These are phyloP conservation scores for Triangularia verruculosa DNA, from an alignment of 2,329 filamentous ascomycete genomes.

Conservation along the genomic window DNA sequence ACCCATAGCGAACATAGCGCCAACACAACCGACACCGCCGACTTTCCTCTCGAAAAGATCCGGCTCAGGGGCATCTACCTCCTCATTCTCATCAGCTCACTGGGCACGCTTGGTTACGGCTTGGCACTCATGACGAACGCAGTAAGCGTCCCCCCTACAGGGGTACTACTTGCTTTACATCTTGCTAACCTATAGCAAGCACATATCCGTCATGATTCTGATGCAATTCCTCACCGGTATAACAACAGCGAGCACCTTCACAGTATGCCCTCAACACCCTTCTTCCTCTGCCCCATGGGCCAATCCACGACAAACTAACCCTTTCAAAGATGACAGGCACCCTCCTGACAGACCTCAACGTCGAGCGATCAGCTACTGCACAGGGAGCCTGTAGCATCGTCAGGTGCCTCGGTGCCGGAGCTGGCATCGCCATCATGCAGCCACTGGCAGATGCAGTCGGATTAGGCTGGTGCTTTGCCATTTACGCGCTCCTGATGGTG, in stretches of 20 bases:
- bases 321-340: conserved; percentile 24
- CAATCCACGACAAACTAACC: background rate
- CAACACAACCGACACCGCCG: background rate
- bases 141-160: background rate
- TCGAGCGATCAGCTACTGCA: conserved; percentile 27
- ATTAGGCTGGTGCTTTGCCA: conserved; percentile 26
- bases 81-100: background rate
- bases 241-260: conserved; percentile 13
- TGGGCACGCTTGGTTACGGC: background rate
- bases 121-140: background rate
- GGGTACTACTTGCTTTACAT: too few species aligned
- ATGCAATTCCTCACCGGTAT: conserved; percentile 18
- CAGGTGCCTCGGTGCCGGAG: conserved; percentile 27
- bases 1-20: background rate
- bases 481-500: too few species aligned
- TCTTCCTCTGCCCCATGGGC: background rate
- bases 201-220: too few species aligned
- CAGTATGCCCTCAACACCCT: background rate
- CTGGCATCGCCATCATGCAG: conserved; percentile 27
- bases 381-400: conserved; percentile 30
- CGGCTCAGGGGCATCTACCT: background rate
- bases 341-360: conserved; percentile 31
- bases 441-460: conserved; percentile 23
- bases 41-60: background rate
- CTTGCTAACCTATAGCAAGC: too few species aligned